These are phyloP conservation scores for Oryza officinalis DNA, from an alignment of 176 grass and related monocot genomes.

Conservation along the genomic window DNA sequence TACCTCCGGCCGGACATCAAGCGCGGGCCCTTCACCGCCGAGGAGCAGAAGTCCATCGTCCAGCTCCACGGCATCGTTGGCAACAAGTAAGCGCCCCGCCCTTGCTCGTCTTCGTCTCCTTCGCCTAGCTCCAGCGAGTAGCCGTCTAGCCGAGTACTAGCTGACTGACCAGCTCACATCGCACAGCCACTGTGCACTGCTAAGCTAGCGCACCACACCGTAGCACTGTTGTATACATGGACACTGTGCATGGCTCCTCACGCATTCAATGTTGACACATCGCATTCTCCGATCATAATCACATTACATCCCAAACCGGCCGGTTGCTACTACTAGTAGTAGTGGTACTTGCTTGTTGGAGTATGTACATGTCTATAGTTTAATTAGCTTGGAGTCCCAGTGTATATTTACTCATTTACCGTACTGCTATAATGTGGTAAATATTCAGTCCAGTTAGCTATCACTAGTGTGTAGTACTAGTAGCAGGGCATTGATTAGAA, in stretches of 20 bases:
- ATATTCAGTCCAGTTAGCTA: neutral
- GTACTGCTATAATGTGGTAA: neutral
- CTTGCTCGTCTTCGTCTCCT: neutral
- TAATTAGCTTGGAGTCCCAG: neutral
- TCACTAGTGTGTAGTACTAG: neutral
- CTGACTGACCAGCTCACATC: neutral
- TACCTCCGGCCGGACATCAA: slow-evolving; percentile 95
- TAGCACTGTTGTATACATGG: slow-evolving; percentile 26
- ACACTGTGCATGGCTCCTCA: slow-evolving; percentile 14
- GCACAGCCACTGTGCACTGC: slow-evolving; percentile 5
- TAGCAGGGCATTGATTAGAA: slow-evolving; percentile 29
- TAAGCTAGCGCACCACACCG: neutral
- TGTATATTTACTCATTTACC: neutral
- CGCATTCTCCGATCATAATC: slow-evolving; percentile 13
- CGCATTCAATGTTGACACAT: slow-evolving; percentile 37
- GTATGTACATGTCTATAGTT: neutral
- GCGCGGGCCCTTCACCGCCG: slow-evolving; percentile 82
- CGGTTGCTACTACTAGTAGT: neutral
- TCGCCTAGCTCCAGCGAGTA: neutral
- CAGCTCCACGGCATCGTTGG: slow-evolving; percentile 98
- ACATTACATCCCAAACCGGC: slow-evolving; percentile 8
- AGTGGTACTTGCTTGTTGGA: neutral
- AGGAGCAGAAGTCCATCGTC: slow-evolving; percentile 96
- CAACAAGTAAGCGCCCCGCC: slow-evolving; percentile 65
- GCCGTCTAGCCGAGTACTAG: neutral